phyloP scores from a whole-genome alignment of 2,329 filamentous ascomycete species.

The Xylariales sp. region DNA sequence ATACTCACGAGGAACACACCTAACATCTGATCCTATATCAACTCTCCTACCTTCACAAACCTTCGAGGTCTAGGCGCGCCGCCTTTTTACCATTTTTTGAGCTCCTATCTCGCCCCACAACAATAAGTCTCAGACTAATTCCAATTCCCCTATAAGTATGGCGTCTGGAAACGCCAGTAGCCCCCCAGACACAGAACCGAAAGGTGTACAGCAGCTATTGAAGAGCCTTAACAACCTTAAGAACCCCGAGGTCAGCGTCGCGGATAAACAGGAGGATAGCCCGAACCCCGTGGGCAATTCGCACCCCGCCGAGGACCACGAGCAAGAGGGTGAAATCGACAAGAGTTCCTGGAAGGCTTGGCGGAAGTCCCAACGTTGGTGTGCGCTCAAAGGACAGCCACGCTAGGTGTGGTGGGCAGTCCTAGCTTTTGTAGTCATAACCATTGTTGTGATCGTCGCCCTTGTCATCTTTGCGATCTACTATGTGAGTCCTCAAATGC shows the following conservation, averaged over 20 bases:
- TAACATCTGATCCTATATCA: neutral
- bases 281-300: constrained; percentile 2
- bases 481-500: constrained; percentile 17
- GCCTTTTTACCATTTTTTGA: neutral
- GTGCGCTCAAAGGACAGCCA: constrained; percentile 22
- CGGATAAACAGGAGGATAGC: constrained; percentile 8
- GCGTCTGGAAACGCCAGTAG: neutral
- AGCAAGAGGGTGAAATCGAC: constrained; percentile 19
- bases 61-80: neutral
- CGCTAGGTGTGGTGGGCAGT: constrained; percentile 29
- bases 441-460: constrained; percentile 1
- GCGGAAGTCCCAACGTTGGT: constrained; percentile 17
- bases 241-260: neutral
- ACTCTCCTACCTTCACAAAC: neutral
- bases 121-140: neutral
- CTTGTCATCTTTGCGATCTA: constrained; percentile 19
- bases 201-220: neutral
- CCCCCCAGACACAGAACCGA: neutral
- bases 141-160: constrained; percentile 1
- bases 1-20: neutral
- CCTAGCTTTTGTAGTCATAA: constrained; percentile 1
- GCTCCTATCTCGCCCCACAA: neutral
- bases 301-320: constrained; percentile 11
- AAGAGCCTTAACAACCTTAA: neutral
- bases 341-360: constrained; percentile 17